Conservation (phyloP, 1,284 basidiomycete species). For the Coniophora puteana region DNA sequence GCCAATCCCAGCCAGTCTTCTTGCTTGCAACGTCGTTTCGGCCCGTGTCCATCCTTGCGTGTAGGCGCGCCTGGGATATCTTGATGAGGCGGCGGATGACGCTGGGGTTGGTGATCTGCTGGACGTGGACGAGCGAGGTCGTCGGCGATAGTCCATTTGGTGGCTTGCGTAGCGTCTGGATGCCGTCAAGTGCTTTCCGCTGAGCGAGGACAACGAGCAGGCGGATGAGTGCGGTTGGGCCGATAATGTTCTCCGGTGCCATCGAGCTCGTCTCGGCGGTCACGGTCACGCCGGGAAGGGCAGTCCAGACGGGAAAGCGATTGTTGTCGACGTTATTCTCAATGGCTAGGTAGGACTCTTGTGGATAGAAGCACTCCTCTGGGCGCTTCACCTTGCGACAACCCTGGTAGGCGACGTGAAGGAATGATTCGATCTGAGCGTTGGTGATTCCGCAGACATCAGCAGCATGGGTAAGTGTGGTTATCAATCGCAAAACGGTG, state of each 20-base stretch:
- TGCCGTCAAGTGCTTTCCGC: slow-evolving; percentile 12
- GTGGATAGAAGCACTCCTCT: slow-evolving; percentile 6
- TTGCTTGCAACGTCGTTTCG: no score
- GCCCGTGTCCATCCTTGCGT: no score
- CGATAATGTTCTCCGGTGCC: slow-evolving; percentile 16
- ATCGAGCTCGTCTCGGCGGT: no score
- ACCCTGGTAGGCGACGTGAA: slow-evolving; percentile 20
- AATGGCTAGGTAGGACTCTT: no score
- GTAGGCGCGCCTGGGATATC: no score
- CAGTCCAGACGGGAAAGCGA: no score
- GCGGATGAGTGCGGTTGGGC: slow-evolving; percentile 18
- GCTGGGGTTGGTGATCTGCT: slow-evolving; percentile 19
- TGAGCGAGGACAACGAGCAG: slow-evolving; percentile 18
- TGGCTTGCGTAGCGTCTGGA: slow-evolving; percentile 13
- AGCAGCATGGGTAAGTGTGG: slow-evolving; percentile 15
- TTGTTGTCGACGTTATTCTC: no score
- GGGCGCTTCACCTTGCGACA: slow-evolving; percentile 12
- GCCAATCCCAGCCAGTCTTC: no score
- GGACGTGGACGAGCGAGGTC: slow-evolving; percentile 15
- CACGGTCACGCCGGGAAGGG: slow-evolving; percentile 14
- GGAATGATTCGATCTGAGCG: slow-evolving; percentile 20
- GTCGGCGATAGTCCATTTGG: slow-evolving; percentile 14
- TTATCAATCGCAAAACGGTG: slow-evolving; percentile 20
- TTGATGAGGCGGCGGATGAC: no score
- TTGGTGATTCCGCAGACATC: slow-evolving; percentile 15